These are phyloP conservation scores for Veloporphyrellus conicus DNA, from an alignment of 1,284 basidiomycete genomes.

Conservation along the genomic window DNA sequence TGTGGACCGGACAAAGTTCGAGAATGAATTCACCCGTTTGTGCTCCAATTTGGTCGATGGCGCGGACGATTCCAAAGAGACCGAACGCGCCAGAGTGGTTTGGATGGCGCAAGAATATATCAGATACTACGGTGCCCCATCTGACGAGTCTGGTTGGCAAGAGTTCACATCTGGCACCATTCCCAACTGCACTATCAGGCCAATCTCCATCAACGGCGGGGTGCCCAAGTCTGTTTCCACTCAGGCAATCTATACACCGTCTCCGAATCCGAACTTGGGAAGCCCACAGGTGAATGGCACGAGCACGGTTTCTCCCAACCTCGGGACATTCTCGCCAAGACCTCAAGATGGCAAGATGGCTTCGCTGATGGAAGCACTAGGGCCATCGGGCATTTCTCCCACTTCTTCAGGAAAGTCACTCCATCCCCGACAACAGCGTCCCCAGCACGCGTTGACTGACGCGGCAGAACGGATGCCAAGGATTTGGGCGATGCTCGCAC, in stretches of 20 bases:
- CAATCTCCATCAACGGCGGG: conserved; percentile 24
- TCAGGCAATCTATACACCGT: conserved; percentile 48
- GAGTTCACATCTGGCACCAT: conserved; percentile 51
- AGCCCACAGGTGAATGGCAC: conserved; percentile 30
- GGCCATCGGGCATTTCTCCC: conserved; percentile 17
- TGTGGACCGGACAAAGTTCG: conserved; percentile 54
- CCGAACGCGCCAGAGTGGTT: conserved; percentile 44
- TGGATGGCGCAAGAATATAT: conserved; percentile 69
- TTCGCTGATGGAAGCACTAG: conserved; percentile 47
- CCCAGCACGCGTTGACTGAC: conserved; percentile 22
- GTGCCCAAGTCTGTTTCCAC: conserved; percentile 48
- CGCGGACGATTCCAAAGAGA: conserved; percentile 43
- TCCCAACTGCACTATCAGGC: conserved; percentile 32
- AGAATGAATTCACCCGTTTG: conserved; percentile 64
- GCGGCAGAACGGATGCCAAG: conserved; percentile 20
- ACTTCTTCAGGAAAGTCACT: conserved; percentile 16
- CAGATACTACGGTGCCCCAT: conserved; percentile 49
- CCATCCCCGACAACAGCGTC: conserved; percentile 22
- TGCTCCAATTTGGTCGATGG: conserved; percentile 61
- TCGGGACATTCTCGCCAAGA: conserved; percentile 59
- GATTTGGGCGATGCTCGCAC: conserved; percentile 48
- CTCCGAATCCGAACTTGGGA: conserved; percentile 39
- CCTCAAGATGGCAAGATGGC: conserved; percentile 45
- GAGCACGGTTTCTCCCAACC: conserved; percentile 38
- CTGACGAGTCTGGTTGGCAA: conserved; percentile 54